A percentile compares a stretch with the other conserved stretches of the same genome.
Evolutionary conservation across 148 eudicot species (phyloP).

Genomic region (Cornus suecica): DNA sequence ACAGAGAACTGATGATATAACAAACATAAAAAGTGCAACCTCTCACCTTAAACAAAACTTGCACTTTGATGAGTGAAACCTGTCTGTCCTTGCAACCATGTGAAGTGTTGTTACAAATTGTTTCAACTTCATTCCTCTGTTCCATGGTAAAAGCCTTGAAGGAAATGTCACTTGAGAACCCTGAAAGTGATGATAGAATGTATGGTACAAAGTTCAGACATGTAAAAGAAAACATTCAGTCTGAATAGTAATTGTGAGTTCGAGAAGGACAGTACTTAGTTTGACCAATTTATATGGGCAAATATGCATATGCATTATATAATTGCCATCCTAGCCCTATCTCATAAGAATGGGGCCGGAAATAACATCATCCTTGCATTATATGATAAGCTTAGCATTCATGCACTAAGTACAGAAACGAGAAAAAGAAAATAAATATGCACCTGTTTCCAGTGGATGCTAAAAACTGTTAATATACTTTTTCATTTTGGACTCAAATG

Average conservation of each 20-base stretch:
- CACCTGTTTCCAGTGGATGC: not conserved
- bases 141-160: slow-evolving; percentile 37
- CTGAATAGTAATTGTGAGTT: not conserved
- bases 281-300: not conserved
- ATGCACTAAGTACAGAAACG: not conserved
- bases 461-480: not conserved
- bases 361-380: not conserved
- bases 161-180: slow-evolving; percentile 43
- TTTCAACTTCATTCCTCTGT: slow-evolving; percentile 38
- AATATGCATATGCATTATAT: too few species aligned
- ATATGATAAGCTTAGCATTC: not conserved
- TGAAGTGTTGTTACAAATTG: slow-evolving; percentile 28
- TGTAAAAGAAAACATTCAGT: not conserved
- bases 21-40: not conserved
- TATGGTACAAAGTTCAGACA: not conserved
- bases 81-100: slow-evolving; percentile 31
- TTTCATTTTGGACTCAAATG: not conserved
- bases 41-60: slow-evolving; percentile 46
- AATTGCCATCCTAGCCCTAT: too few species aligned
- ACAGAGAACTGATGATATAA: not conserved
- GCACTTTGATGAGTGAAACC: slow-evolving; percentile 36
- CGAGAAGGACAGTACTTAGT: not conserved
- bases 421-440: not conserved
- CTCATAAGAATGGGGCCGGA: not conserved
- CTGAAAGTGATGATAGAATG: slow-evolving; percentile 26